Conservation (phyloP, 805 yeast genomes). For the Yarrowia yakushimensis region DNA sequence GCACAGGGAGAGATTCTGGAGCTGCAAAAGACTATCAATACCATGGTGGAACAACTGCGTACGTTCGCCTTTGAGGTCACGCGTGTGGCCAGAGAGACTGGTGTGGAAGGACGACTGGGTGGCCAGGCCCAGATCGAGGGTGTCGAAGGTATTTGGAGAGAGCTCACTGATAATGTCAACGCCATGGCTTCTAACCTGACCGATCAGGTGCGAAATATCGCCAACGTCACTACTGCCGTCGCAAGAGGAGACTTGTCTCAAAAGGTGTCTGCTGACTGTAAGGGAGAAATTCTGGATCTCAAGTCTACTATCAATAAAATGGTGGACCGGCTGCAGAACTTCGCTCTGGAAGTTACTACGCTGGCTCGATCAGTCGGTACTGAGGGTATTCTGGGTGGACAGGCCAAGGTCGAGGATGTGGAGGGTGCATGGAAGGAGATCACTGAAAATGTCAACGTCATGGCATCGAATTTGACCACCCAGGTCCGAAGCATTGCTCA, state of each 20-base stretch:
- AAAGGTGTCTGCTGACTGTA: slow-evolving; percentile 82
- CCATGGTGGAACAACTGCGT: slow-evolving; percentile 83
- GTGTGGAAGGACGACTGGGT: slow-evolving; percentile 83
- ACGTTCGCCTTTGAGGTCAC: slow-evolving; percentile 84
- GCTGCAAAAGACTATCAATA: slow-evolving; percentile 79
- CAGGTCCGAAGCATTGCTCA: slow-evolving; percentile 88
- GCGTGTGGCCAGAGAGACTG: slow-evolving; percentile 83
- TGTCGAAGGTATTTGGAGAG: slow-evolving; percentile 86
- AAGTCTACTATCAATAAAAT: slow-evolving; percentile 83
- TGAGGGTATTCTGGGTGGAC: slow-evolving; percentile 85
- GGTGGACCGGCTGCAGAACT: slow-evolving; percentile 79
- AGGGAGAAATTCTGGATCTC: slow-evolving; percentile 72
- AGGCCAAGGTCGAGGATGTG: slow-evolving; percentile 73
- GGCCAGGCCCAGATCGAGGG: slow-evolving; percentile 80
- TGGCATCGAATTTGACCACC: slow-evolving; percentile 82
- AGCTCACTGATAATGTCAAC: slow-evolving; percentile 79
- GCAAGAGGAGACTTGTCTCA: slow-evolving; percentile 79
- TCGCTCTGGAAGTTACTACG: slow-evolving; percentile 80
- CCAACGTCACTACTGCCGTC: slow-evolving; percentile 83
- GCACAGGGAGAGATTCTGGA: slow-evolving; percentile 89
- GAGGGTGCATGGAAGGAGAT: slow-evolving; percentile 86
- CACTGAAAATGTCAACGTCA: slow-evolving; percentile 79
- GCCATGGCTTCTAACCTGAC: slow-evolving; percentile 88
- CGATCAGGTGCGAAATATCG: slow-evolving; percentile 82
- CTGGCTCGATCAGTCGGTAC: slow-evolving; percentile 88